Base-by-base conservation (phyloP, 2,329 filamentous ascomycete genomes). In the Xylariaceae sp. region DNA sequence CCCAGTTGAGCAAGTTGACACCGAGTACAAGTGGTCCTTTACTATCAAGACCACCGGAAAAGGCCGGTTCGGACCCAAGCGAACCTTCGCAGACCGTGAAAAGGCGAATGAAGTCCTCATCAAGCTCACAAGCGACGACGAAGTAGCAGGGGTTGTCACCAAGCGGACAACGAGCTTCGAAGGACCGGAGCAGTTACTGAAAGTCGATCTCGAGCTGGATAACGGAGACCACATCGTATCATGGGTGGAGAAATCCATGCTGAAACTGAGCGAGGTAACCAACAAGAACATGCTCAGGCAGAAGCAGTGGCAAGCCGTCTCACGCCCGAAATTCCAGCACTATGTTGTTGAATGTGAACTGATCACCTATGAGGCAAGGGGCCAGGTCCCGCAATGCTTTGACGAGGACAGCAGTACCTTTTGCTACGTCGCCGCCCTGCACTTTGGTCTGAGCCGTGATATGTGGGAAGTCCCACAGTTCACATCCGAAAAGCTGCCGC, bases 321-420 rank as follows among this genome's bases (percentile, higher is more conserved):
- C 34, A 12, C 37, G 56, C 12, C 53, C 49, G 0, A 53, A 40
- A 21, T n/a, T 57, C 10, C 45, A 38, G 1, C 55, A 54, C 17
- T 60, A 53, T 19, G 37, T 56, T 33, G 57, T 60, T 35, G 45
- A 50, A 14, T 56, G 57, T 48, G 53, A 58, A 17, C 43, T 56
- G 33, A 36, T 54, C 35, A 50, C 32, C 0, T 46, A 42, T 7
- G 37, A 45, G 12, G 21, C 23, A 3, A 33, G 17, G 12, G 14
- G 7, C 19, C 29, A 43, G 2, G 29, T 39, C 7, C 45, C 49
- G 10, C 12, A 32, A 32, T 12, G 16, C 5, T 29, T 37, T 2
- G 20, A 34, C n/a, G 45, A 34, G 10, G 27, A 36, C n/a, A 22
- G 42, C 27, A 5, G 22, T 16, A 33, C 6, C 25, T 11, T 19